Evolutionary conservation across 1,284 basidiomycete genomes (phyloP), one percentile per base, ranked within the genome.

Genomic region (Schizophyllum commune): DNA sequence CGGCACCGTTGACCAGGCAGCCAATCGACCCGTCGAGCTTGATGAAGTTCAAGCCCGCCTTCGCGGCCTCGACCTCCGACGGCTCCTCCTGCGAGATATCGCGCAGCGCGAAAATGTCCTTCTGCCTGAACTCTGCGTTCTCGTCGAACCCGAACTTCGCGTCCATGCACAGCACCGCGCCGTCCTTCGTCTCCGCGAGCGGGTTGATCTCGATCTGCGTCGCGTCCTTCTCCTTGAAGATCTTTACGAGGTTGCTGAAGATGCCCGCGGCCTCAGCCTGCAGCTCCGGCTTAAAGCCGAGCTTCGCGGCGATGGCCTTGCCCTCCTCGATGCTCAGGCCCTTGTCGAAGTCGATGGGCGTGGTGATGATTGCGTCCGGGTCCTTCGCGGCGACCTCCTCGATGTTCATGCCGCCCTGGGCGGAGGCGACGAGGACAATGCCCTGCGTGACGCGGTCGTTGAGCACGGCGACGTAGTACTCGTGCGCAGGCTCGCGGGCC

Each of bases 181-280:
- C 97, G 72, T 98, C 96, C 47, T 82, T 84, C 57, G 95, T 92
- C 77, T 98, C 91, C n/a, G 95, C 94, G 77, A 99, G 80, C 22
- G 97, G 97, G 80, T 99, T 99, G 76, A 99, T 99, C 80, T 99
- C 97, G 70, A 99, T 98, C 77, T 99, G 97, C 5, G 97, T 99
- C 5, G 96, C 94, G 74, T 99, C 97, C 81, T 96, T 98, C 66
- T 98, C 96, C 78, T 95, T 96, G 84, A 98, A 99, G 70, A 99
- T 91, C 72, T 86, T 89, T 83, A 98, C 98, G 62, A 99, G 83
- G 72, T 96, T 93, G 71, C 91, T 84, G 77, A 99, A 99, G 66
- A 94, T 94, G 66, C 94, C 88, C 1, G 96, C 96, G 17, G 97
- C 97, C 71, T 95, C 83, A 33, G 79, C 80, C 72, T 92, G 87